A percentile compares a stretch with the other conserved stretches of the same genome.
phyloP scores from a whole-genome alignment of 345 rosid species.

The Ceriops tagal region DNA sequence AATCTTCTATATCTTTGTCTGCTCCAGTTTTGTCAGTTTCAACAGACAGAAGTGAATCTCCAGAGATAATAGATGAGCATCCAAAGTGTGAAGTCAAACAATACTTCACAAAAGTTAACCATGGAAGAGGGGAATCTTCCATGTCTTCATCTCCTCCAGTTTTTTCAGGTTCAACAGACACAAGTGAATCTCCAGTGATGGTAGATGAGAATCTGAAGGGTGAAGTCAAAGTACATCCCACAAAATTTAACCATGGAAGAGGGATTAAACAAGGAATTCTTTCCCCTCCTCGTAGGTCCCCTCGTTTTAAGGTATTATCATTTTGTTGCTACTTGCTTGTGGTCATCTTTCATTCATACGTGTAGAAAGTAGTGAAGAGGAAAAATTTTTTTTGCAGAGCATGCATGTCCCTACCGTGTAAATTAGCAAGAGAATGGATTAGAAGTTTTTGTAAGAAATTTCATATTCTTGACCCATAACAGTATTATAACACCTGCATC shows the following conservation, averaged over 20 bases:
- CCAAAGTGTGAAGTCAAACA: constrained; percentile 13
- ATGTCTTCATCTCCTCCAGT: constrained; percentile 64
- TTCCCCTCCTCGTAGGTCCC: constrained; percentile 61
- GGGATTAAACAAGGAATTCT: constrained; percentile 26
- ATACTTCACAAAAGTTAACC: constrained; percentile 31
- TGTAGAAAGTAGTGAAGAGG: background rate
- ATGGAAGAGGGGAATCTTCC: constrained; percentile 40
- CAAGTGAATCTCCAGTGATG: constrained; percentile 48
- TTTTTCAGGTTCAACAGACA: constrained; percentile 49
- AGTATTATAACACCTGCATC: background rate
- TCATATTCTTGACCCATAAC: background rate
- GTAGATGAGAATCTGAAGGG: constrained; percentile 28
- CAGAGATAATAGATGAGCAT: constrained; percentile 36
- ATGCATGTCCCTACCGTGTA: background rate
- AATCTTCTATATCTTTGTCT: constrained; percentile 55
- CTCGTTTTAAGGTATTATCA: constrained; percentile 53
- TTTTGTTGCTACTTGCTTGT: background rate
- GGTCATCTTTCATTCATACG: background rate
- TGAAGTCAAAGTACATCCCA: constrained; percentile 13
- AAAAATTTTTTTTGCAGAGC: background rate
- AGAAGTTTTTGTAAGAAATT: background rate
- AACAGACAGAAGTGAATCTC: constrained; percentile 50
- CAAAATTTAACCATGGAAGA: constrained; percentile 34
- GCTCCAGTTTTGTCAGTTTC: constrained; percentile 61
- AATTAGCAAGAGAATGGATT: background rate